These are phyloP conservation scores for Blastomyces parvus DNA, from an alignment of 2,329 filamentous ascomycete species.

Conservation along the genomic window DNA sequence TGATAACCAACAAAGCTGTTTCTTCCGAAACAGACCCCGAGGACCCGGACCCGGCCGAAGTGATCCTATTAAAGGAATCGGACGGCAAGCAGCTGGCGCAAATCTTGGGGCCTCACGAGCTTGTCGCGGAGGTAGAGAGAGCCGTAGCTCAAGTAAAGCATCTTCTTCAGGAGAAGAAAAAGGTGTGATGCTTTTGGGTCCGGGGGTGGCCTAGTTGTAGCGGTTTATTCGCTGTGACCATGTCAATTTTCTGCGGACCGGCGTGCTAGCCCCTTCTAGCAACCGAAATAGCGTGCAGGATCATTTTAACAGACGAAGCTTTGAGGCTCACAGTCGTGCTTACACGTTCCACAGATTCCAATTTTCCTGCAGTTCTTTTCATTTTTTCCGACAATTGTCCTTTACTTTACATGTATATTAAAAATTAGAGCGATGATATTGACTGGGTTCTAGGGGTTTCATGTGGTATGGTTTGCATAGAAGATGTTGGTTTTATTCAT, in stretches of 20 bases:
- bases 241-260: background rate
- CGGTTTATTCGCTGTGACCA: background rate
- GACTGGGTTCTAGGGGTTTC: background rate
- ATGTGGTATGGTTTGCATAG: background rate
- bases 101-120: slow-evolving; percentile 56
- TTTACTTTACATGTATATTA: background rate
- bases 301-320: background rate
- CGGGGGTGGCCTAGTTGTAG: background rate
- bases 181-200: background rate
- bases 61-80: slow-evolving; percentile 37
- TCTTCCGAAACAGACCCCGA: slow-evolving; percentile 22
- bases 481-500: background rate
- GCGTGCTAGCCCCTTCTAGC: too few relatives aligned
- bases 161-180: slow-evolving; percentile 23
- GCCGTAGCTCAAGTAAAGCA: slow-evolving; percentile 62
- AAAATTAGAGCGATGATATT: background rate
- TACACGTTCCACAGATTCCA: background rate
- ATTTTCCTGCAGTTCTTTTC: background rate
- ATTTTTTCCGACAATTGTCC: background rate
- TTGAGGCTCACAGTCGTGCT: background rate
- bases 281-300: background rate
- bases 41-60: slow-evolving; percentile 26
- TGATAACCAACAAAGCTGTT: slow-evolving; percentile 17
- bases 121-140: slow-evolving; percentile 63
- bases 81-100: slow-evolving; percentile 52